Evolutionary conservation across 352 stramenopile species (phyloP).

Genomic region (Phytophthora meadii): DNA sequence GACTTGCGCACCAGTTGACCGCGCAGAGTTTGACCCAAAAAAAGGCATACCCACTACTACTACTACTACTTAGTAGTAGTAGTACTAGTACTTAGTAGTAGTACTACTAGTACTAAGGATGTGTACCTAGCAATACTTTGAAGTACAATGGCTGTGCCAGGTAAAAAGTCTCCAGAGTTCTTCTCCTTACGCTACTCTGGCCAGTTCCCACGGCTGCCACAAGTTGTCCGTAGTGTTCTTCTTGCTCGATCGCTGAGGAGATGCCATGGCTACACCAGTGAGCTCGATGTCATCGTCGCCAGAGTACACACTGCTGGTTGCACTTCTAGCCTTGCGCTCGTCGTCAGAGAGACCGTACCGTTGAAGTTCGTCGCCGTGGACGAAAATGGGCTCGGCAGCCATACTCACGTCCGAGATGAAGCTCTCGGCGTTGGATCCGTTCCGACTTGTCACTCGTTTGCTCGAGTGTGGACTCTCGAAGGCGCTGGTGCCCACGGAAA

Average conservation of each 20-base stretch:
- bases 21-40: too few species aligned
- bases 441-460: conserved; percentile 13
- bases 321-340: conserved; percentile 44
- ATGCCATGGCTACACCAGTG: conserved; percentile 63
- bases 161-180: conserved; percentile 1
- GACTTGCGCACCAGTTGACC: too few species aligned
- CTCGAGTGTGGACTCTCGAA: conserved; percentile 35
- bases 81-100: too few species aligned
- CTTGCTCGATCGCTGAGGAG: conserved; percentile 24
- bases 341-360: conserved; percentile 48
- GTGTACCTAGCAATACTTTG: conserved; percentile 24
- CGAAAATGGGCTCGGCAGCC: conserved; percentile 39
- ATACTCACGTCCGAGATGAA: conserved; percentile 54
- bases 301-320: conserved; percentile 43
- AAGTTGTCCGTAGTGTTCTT: conserved; percentile 61
- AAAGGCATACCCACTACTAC: too few species aligned
- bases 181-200: conserved; percentile 44
- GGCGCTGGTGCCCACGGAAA: conserved; percentile 27
- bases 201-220: conserved; percentile 83
- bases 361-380: conserved; percentile 41
- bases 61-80: too few species aligned
- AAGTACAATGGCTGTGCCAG: conserved; percentile 10
- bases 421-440: conserved; percentile 43
- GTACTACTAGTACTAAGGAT: too few species aligned
- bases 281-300: conserved; percentile 77